Percentiles rank a stretch among this genome's conserved stretches.
Evolutionary conservation across 2,329 filamentous ascomycete species (phyloP).

Genomic region (Helminthosporium solani): DNA sequence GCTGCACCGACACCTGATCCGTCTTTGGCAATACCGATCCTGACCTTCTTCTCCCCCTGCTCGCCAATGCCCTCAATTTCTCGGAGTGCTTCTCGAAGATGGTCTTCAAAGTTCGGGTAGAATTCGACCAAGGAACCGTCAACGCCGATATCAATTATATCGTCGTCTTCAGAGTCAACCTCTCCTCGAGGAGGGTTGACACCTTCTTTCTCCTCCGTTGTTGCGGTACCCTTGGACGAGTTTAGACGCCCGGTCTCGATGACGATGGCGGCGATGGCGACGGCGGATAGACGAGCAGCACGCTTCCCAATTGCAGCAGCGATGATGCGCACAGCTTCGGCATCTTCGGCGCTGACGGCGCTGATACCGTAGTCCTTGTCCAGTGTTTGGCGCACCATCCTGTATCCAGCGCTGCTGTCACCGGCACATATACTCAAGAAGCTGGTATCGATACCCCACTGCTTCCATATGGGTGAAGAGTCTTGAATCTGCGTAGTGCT

Average conservation of each 20-base stretch:
- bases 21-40: constrained; percentile 96
- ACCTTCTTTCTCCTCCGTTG: constrained; percentile 38
- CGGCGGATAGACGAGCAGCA: constrained; percentile 81
- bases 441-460: constrained; percentile 89
- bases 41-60: constrained; percentile 77
- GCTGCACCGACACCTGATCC: constrained; percentile 94
- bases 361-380: constrained; percentile 75
- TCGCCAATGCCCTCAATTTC: constrained; percentile 75
- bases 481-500: constrained; percentile 64
- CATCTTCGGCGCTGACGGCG: constrained; percentile 77
- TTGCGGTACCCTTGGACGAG: constrained; percentile 34
- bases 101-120: constrained; percentile 87
- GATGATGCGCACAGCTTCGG: constrained; percentile 81
- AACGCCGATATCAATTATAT: constrained; percentile 86
- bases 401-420: constrained; percentile 71
- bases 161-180: constrained; percentile 52
- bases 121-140: constrained; percentile 94
- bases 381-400: constrained; percentile 73
- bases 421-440: constrained; percentile 85
- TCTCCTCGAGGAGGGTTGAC: constrained; percentile 34
- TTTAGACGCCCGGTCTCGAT: constrained; percentile 74
- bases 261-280: constrained; percentile 82
- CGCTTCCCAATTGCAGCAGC: constrained; percentile 83
- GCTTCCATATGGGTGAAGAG: constrained; percentile 65
- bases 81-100: constrained; percentile 79